Conservation (phyloP, 306 rosid genomes). For the Ceratonia siliqua region DNA sequence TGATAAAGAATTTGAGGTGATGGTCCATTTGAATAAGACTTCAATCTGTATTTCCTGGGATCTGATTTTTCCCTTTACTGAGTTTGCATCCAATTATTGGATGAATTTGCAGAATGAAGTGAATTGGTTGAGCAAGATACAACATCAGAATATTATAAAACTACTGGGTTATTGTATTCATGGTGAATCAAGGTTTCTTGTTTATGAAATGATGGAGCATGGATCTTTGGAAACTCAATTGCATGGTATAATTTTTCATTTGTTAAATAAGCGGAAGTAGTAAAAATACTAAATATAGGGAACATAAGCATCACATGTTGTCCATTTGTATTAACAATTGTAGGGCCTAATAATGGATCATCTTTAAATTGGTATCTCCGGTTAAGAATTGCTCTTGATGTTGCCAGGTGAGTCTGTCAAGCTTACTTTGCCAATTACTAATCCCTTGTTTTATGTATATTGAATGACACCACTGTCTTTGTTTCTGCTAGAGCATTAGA, state of each 20-base stretch:
- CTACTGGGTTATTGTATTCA: constrained; percentile 78
- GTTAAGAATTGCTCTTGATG: constrained; percentile 78
- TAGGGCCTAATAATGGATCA: constrained; percentile 73
- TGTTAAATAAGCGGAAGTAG: constrained; percentile 19
- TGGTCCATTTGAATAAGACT: constrained; percentile 21
- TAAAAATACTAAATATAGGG: neutral
- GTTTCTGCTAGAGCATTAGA: constrained; percentile 70
- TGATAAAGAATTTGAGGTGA: constrained; percentile 79
- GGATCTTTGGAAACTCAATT: constrained; percentile 77
- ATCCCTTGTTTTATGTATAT: neutral
- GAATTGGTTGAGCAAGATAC: constrained; percentile 76
- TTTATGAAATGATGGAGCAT: constrained; percentile 77
- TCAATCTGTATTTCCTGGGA: constrained; percentile 15
- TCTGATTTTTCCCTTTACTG: constrained; percentile 12
- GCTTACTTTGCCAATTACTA: neutral
- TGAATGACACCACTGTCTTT: constrained; percentile 14
- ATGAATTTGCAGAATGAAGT: constrained; percentile 77
- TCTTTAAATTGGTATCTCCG: constrained; percentile 79
- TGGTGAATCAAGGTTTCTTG: constrained; percentile 74
- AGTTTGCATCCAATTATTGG: constrained; percentile 32
- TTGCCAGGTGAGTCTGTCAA: constrained; percentile 63
- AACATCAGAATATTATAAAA: constrained; percentile 78
- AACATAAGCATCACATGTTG: constrained; percentile 19
- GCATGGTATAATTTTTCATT: constrained; percentile 52
- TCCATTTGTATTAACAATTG: constrained; percentile 26